Evolutionary conservation across 345 rosid genomes (phyloP), one percentile per base, ranked within the genome.

Genomic region (Pugionium dolabratum): DNA sequence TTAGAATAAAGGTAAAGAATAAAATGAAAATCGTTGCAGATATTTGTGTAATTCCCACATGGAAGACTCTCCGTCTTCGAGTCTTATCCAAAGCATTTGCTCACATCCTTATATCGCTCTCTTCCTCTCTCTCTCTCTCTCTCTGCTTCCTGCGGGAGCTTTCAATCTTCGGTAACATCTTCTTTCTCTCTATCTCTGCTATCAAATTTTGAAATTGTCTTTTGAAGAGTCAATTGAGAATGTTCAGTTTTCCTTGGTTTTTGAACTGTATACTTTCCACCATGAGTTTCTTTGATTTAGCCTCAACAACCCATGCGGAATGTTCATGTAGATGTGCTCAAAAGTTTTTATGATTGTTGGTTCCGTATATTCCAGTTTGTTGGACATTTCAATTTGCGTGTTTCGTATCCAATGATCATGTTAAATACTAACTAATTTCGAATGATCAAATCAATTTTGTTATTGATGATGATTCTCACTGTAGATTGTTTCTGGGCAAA

Each of bases 51-150:
- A 39, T 18, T 26, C 53, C 43, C 46, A 60, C 60, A 69, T 42
- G 57, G 48, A 61, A 55, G 25, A 26, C 9, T 31, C 10, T 50
- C 36, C 2, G 40, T 18, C 9, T 39, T 7, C 42, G 9, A 43
- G 61, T 51, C 76, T 72, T 72, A 64, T 72, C 76, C 76, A 42
- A 49, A 64, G 11, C 71, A 32, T 31, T 49, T 64, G 52, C 53
- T 49, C 59, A 59, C 48, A 50, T 32, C 53, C 65, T 64, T 40
- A 37, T 54, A 70, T 54, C 63, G 9, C 33, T 56, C 45, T 5
- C 4, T 1, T 18, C 18, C 18, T 18, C 18, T 18, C 18, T 18
- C 18, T 18, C 18, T 56, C 55, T 46, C 4, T 45, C 72, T 68
- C 64, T 67, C 66, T 41, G 32, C 58, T 58, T 59, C 72, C 60